Conservation (phyloP, 2,329 filamentous ascomycete genomes). For the Truncatella angustata region DNA sequence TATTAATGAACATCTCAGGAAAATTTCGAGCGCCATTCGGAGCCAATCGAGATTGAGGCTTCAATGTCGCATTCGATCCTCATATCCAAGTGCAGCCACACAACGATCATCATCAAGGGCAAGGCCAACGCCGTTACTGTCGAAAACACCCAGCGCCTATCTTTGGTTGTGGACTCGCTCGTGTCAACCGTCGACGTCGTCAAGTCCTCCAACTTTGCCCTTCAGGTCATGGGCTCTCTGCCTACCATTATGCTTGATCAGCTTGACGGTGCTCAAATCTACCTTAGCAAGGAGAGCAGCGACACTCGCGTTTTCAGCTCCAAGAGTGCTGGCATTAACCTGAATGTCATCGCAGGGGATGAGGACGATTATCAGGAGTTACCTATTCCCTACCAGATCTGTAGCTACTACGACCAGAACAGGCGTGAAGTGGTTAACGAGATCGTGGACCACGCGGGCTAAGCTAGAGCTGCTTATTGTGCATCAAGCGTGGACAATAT, state of each 20-base stretch:
- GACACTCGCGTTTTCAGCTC: conserved; percentile 82
- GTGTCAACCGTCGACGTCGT: conserved; percentile 70
- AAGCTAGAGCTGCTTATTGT: conserved; percentile 20
- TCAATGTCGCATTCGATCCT: conserved; percentile 84
- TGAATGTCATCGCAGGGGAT: conserved; percentile 71
- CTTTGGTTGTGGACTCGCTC: conserved; percentile 66
- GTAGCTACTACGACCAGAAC: conserved; percentile 66
- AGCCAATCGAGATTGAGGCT: conserved; percentile 78
- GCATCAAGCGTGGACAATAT: no score
- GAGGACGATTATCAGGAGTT: conserved; percentile 85
- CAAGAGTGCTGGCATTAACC: conserved; percentile 84
- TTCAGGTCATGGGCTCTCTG: conserved; percentile 84
- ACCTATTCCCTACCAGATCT: conserved; percentile 85
- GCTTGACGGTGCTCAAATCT: conserved; percentile 85
- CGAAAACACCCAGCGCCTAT: conserved; percentile 83
- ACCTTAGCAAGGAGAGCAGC: conserved; percentile 77
- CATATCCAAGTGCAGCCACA: conserved; percentile 88
- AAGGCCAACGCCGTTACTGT: conserved; percentile 97
- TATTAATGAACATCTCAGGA: conserved; percentile 57
- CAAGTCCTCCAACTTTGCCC: conserved; percentile 89
- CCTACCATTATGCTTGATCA: conserved; percentile 91
- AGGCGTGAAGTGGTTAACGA: conserved; percentile 81
- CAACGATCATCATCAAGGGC: conserved; percentile 82
- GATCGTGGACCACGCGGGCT: conserved; percentile 94
- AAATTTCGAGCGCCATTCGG: conserved; percentile 77